These are phyloP conservation scores for Solanum appendiculatum DNA, from an alignment of 257 asterid genomes.

Conservation along the genomic window DNA sequence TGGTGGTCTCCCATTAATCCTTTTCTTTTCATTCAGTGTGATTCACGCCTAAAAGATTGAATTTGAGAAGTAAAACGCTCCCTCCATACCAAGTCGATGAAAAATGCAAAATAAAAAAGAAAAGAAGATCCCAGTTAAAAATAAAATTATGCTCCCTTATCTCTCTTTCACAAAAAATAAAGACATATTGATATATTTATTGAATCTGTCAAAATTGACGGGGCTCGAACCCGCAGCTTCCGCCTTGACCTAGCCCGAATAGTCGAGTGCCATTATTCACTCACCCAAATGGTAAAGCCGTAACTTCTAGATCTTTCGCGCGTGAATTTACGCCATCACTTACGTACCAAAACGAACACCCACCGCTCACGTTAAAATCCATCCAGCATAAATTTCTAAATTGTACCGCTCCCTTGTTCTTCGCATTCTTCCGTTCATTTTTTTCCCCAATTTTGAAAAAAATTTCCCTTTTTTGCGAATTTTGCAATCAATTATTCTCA, in stretches of 20 bases:
- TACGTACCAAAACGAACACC: background rate
- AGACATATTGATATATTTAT: no score
- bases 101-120: accelerated
- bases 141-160: no score
- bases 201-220: accelerated
- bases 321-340: background rate
- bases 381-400: background rate
- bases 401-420: background rate
- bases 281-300: background rate
- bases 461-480: background rate
- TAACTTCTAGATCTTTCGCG: background rate
- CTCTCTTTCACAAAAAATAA: no score
- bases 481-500: background rate
- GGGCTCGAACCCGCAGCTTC: background rate
- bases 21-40: background rate
- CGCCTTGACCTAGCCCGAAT: no score
- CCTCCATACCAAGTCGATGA: accelerated
- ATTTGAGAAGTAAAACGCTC: no score
- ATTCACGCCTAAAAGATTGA: no score
- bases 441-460: background rate
- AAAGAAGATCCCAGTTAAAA: accelerated
- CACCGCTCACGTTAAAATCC: background rate
- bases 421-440: background rate
- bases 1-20: background rate
- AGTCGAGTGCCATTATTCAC: background rate